phyloP scores from a whole-genome alignment of 2,329 filamentous ascomycete species.

The Exophiala xenobiotica region DNA sequence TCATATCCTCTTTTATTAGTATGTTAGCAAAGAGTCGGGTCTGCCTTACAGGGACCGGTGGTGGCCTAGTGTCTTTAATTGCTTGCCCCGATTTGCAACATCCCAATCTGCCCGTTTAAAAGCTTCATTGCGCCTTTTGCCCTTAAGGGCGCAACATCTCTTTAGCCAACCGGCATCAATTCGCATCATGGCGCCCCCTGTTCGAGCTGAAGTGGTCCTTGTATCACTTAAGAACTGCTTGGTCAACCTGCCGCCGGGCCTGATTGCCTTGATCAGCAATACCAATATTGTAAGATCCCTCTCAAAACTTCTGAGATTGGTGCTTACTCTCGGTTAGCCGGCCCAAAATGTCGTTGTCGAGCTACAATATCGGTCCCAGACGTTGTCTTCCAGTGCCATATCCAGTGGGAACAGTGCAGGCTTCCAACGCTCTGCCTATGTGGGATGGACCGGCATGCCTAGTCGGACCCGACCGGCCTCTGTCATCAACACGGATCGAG shows the following conservation, averaged over 20 bases:
- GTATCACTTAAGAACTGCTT: constrained; percentile 90
- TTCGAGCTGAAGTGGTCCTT: constrained; percentile 78
- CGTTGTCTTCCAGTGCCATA: constrained; percentile 48
- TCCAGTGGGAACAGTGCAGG: constrained; percentile 48
- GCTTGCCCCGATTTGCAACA: no score
- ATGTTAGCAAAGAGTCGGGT: no score
- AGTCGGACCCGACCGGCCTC: constrained; percentile 79
- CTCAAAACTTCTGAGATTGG: constrained; percentile 3
- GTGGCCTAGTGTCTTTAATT: no score
- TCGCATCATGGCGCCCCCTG: constrained; percentile 43
- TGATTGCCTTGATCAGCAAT: constrained; percentile 83
- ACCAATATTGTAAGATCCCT: constrained; percentile 73
- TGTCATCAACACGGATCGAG: constrained; percentile 55
- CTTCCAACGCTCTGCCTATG: constrained; percentile 70
- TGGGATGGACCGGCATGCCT: constrained; percentile 97
- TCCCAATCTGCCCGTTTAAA: no score
- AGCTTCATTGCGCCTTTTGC: no score
- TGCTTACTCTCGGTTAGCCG: constrained; percentile 37
- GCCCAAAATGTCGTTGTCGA: constrained; percentile 97
- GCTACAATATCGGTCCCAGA: constrained; percentile 69
- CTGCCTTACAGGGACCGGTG: no score
- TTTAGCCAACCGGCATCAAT: no score
- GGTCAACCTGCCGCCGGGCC: constrained; percentile 81
- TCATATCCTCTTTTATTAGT: no score
- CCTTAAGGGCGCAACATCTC: no score